Evolutionary conservation across 1,284 basidiomycete species (phyloP), one percentile per base, ranked within the genome.

Genomic region (Microbotryomycetes sp.): DNA sequence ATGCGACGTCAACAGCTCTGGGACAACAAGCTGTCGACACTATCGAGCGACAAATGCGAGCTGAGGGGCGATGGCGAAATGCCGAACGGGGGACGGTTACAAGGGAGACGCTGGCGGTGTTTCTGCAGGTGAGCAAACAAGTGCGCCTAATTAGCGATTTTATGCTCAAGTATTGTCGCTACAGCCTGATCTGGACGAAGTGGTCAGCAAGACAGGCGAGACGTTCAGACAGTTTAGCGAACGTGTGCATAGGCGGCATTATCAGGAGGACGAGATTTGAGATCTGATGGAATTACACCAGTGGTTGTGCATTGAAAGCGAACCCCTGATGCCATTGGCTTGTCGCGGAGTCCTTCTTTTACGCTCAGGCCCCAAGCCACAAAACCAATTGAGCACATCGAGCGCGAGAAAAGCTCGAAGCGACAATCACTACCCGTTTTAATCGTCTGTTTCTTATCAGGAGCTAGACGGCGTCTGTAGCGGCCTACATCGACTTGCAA

Each of bases 191-290:
- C 85, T 86, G 5, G 80, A 88, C 65, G 85, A 88, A 70, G 80
- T 81, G 42, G 81, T 96, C 29, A 84, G 86, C 1, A 75, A 77
- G 42, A 76, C 77, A 42, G 77, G 77, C 1, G 83, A 86, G 74
- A 91, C 88, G 23, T 97, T 93, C 72, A 92, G 92, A 1, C 80
- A 86, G 67, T 96, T 96, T 76, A 51, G 55, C 1, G 57, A 47
- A 19, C 26, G 66, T 3, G 66, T 68, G 0, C 56, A 58, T 42
- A 49, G 54, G 57, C 47, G 66, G 4, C 66, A 68, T 25, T 68
- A 68, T 48, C 36, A 42, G 19, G 12, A 19, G 19, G 36, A 42
- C 36, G 9, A n/a, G n/a, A n/a, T n/a, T n/a, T n/a, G n/a, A n/a
- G n/a, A n/a, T n/a, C n/a, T n/a, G n/a, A n/a, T n/a, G n/a, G n/a